Base-by-base conservation (phyloP, 208 protist genomes). In the Crithidia sp. region DNA sequence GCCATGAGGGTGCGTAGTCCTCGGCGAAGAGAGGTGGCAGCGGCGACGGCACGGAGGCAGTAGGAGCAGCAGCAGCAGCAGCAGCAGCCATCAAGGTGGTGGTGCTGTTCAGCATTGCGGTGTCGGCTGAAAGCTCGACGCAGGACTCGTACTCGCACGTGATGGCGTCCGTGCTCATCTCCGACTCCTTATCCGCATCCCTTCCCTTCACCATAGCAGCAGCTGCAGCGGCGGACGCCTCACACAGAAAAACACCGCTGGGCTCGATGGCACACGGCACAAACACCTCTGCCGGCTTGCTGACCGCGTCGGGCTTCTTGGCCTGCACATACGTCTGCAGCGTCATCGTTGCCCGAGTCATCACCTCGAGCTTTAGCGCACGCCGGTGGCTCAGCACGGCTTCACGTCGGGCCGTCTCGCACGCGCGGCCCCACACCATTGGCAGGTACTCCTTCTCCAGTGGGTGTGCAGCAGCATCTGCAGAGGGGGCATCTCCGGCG, bases 371-470 rank as follows among this genome's bases (percentile, higher is more conserved):
- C 49, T 76, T 76, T 28, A 76, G 28, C 13, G 16, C 36, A 1
- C 55, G 47, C 39, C 71, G 71, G 55, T 76, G 66, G 43, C 17
- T 39, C 43, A 73, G 69, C 40, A 73, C 66, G 41, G 55, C 55
- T 14, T 68, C 59, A 10, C 43, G 45, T 41, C 49, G 0, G 9
- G 54, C 56, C 43, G 40, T 56, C 61, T 71, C 16, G 28, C 53
- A 54, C 9, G 53, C 54, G 12, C 43, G 59, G 36, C 52, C 63
- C 74, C 60, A 71, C 52, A 36, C 45, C 40, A 68, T 28, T 7
- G 62, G 57, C 40, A 61, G 53, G 56, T 72, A 79, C 41, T 73
- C 74, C 9, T 2, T 58, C 50, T 71, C 74, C 17, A 79, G 58
- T 2, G 47, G 49, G 44, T 52, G 44, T 13, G 55, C 55, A 14